Evolutionary conservation across 2,329 filamentous ascomycete species (phyloP), one percentile per base, ranked within the genome.

Genomic region (Talaromyces sp.): DNA sequence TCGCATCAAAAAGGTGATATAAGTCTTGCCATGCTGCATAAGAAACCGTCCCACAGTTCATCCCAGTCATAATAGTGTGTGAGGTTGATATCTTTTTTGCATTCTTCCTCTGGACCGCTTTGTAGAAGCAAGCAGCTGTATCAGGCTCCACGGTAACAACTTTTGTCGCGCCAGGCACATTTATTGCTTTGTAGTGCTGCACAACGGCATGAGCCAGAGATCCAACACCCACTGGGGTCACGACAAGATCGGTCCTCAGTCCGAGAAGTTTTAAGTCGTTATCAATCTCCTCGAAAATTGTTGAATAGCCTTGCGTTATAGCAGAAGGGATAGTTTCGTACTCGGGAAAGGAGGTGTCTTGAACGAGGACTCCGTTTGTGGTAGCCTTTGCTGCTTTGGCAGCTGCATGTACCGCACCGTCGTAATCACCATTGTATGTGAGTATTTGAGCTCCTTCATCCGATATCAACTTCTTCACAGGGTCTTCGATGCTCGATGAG

Each of bases 281-380:
- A 52, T 91, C 87, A 0, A 84, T 76, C 66, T 94, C 89, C 2
- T 73, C 69, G 61, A 92, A 75, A 81, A 92, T 86, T 0, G 88
- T 91, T 4, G 78, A 78, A 65, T 93, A 94, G 0, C 89, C 89
- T 60, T 93, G 84, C 0, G 91, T 86, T 21, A 92, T 87, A 84
- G 87, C 91, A 70, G 82, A 48, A 10, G 89, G 87, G 5, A 91
- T 81, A 39, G 84, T 77, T 48, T 85, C 80, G 64, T 89, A 90
- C 2, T 82, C 85, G 0, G 81, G 78, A 64, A 88, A 88, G 0
- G 84, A 81, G 8, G 82, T 86, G 65, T 93, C 89, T 66, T 89
- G 82, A 0, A 92, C 78, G 40, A 91, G 70, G 6, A 91, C 66
- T 0, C 77, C 79, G 4, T 70, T 68, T 0, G 73, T 64, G 0